These are phyloP conservation scores for Cyclocybe aegerita DNA, from an alignment of 768 basidiomycete species.

Conservation along the genomic window DNA sequence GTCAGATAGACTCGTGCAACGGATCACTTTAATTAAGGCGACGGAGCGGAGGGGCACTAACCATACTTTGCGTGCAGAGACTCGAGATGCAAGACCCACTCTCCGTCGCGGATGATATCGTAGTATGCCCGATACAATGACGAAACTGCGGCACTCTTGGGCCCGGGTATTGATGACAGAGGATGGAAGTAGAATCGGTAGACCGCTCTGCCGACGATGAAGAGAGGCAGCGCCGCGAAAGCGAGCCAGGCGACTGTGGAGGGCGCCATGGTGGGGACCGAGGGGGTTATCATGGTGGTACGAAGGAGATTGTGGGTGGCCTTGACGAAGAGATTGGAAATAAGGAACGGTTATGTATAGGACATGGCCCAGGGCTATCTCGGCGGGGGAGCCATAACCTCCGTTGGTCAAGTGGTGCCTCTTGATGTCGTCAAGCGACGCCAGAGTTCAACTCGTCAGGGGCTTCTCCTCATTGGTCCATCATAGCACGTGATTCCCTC, in stretches of 20 bases:
- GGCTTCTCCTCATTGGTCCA: not conserved
- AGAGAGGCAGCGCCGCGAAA: conserved; percentile 1
- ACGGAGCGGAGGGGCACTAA: conserved; percentile 7
- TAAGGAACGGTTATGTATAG: too few species aligned
- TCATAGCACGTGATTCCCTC: not conserved
- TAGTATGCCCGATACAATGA: conserved; percentile 26
- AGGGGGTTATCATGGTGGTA: not conserved
- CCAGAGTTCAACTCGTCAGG: too few species aligned
- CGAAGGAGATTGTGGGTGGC: not conserved
- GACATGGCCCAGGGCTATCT: too few species aligned
- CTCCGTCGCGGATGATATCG: conserved; percentile 23
- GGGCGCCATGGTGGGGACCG: not conserved
- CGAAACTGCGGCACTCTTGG: conserved; percentile 24
- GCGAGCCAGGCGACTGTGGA: not conserved
- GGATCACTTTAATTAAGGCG: not conserved
- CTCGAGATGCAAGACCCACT: conserved; percentile 24
- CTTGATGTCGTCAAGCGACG: too few species aligned
- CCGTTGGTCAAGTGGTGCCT: too few species aligned
- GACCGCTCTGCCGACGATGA: not conserved
- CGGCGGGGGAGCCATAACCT: too few species aligned
- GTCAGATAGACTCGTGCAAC: not conserved
- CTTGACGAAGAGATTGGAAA: too few species aligned
- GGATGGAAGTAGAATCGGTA: conserved; percentile 26
- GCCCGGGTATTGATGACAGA: conserved; percentile 26
- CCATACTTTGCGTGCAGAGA: conserved; percentile 24